Evolutionary conservation across 768 basidiomycete genomes (phyloP).

Genomic region (Brasilioporus rufonigricans): DNA sequence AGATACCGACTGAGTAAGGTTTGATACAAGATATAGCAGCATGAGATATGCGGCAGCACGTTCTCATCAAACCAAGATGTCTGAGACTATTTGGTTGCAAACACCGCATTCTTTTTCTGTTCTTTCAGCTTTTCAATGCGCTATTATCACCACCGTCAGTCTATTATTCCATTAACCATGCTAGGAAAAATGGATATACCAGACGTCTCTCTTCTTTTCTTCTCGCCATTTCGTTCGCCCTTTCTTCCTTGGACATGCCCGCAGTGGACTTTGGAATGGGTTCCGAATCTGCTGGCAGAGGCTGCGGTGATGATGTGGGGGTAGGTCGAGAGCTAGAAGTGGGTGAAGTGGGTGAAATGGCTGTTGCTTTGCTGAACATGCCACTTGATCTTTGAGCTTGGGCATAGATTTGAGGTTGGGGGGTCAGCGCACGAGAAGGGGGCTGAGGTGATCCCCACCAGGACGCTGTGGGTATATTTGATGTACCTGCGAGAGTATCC

Average conservation of each 20-base stretch:
- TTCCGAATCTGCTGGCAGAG: slow-evolving; percentile 11
- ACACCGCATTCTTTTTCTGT: slow-evolving; percentile 60
- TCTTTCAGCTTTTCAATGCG: slow-evolving; percentile 80
- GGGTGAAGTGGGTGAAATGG: slow-evolving; percentile 10
- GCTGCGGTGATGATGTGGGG: slow-evolving; percentile 23
- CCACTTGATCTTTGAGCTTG: slow-evolving; percentile 5
- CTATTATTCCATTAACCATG: no score
- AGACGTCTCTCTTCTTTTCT: slow-evolving; percentile 91
- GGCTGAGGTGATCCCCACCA: slow-evolving; percentile 21
- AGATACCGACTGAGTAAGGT: no score
- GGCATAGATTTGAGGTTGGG: slow-evolving; percentile 13
- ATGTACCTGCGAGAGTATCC: slow-evolving; percentile 2
- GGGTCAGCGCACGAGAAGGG: slow-evolving; percentile 18
- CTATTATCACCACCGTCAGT: slow-evolving; percentile 33
- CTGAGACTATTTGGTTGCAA: not conserved
- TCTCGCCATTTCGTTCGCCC: slow-evolving; percentile 87
- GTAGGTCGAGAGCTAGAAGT: slow-evolving; percentile 20
- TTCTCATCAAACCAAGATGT: no score
- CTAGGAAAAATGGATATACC: slow-evolving; percentile 41
- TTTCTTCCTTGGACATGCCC: slow-evolving; percentile 83
- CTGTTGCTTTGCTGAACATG: not conserved
- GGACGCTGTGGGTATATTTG: slow-evolving; percentile 1
- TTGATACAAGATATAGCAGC: no score
- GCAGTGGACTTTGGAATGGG: slow-evolving; percentile 32
- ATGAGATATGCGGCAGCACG: no score